Evolutionary conservation across 2,329 filamentous ascomycete genomes (phyloP).

Genomic region (Fusarium odoratissimum): DNA sequence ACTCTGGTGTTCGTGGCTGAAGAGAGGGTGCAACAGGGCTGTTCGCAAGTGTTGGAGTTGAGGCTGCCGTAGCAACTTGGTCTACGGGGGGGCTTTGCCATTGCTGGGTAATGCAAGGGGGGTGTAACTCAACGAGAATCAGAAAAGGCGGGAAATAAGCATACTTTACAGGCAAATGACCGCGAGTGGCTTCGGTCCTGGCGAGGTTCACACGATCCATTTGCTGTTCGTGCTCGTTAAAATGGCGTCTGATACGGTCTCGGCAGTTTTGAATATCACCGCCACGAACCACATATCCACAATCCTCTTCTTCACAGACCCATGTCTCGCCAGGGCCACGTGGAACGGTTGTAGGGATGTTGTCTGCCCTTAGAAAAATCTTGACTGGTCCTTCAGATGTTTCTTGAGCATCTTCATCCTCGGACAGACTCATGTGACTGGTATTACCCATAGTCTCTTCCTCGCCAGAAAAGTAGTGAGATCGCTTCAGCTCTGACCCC

Average conservation of each 20-base stretch:
- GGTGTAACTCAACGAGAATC: conserved; percentile 46
- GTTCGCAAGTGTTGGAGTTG: conserved; percentile 8
- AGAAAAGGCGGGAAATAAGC: conserved; percentile 53
- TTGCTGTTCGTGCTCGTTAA: conserved; percentile 68
- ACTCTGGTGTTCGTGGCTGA: conserved; percentile 1
- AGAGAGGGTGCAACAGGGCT: conserved; percentile 5
- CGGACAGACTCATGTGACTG: conserved; percentile 31
- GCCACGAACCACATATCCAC: conserved; percentile 71
- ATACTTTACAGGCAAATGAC: conserved; percentile 68
- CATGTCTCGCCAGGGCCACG: conserved; percentile 72
- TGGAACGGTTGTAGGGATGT: conserved; percentile 60
- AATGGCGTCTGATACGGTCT: conserved; percentile 69
- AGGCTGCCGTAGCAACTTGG: neutral
- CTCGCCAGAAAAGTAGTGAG: conserved; percentile 48
- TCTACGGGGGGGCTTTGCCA: neutral
- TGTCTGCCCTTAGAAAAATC: conserved; percentile 62
- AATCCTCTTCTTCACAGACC: conserved; percentile 73
- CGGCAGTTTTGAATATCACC: conserved; percentile 68
- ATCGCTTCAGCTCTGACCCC: conserved; percentile 51
- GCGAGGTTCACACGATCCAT: conserved; percentile 63
- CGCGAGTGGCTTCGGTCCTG: conserved; percentile 65
- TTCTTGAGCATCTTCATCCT: conserved; percentile 33
- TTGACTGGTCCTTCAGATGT: conserved; percentile 48
- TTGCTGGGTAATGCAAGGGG: neutral
- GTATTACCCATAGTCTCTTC: conserved; percentile 51